Percentiles rank a stretch among this genome's conserved stretches.
Evolutionary conservation across 768 basidiomycete genomes (phyloP).

Genomic region (Exidia glandulosa): DNA sequence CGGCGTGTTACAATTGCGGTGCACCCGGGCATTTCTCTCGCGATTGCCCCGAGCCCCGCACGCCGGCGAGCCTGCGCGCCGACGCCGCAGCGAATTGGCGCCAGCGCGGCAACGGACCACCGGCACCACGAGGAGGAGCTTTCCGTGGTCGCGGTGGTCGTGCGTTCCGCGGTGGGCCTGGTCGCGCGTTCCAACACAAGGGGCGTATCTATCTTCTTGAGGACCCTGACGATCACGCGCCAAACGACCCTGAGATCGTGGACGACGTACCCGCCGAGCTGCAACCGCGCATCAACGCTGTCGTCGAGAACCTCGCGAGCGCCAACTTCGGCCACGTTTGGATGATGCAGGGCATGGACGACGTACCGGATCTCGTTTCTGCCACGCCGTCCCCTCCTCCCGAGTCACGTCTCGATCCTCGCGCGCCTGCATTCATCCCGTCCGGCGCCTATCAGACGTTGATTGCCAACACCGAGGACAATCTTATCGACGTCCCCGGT

Average conservation of each 20-base stretch:
- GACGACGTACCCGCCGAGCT: too few relatives aligned
- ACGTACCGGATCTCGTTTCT: too few relatives aligned
- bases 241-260: too few relatives aligned
- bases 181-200: not conserved
- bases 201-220: not conserved
- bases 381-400: too few relatives aligned
- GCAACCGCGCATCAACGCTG: too few relatives aligned
- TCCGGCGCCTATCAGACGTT: not conserved
- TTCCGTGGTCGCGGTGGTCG: not conserved
- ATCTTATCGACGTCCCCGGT: not conserved
- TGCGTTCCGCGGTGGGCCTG: not conserved
- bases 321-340: too few relatives aligned
- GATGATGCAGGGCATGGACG: too few relatives aligned
- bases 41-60: not conserved
- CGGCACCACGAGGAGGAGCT: not conserved
- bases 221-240: not conserved
- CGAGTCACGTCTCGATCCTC: too few relatives aligned
- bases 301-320: too few relatives aligned
- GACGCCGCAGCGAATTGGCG: not conserved
- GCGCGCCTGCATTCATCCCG: not conserved
- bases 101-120: not conserved
- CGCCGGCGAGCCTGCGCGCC: too few relatives aligned
- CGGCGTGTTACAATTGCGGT: not conserved
- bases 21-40: not conserved
- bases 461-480: not conserved